These are phyloP conservation scores for Xerocomus brunneocitrinus DNA, from an alignment of 768 basidiomycete genomes.

Conservation along the genomic window DNA sequence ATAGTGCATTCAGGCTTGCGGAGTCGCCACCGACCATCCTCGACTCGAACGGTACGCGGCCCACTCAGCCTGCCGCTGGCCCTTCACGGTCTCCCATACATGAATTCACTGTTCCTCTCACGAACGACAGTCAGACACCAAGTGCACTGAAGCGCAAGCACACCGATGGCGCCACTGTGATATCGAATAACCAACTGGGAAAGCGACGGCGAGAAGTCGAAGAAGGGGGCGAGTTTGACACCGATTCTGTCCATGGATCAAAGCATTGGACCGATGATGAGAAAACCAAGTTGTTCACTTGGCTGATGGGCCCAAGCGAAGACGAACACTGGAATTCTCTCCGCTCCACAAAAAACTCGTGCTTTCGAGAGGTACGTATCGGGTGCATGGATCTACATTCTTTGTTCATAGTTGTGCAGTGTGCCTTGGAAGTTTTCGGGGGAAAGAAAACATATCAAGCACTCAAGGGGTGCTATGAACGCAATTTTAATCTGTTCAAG, in stretches of 20 bases:
- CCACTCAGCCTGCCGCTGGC: conserved; percentile 26
- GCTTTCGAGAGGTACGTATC: conserved; percentile 63
- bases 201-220: conserved; percentile 32
- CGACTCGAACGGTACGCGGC: conserved; percentile 26
- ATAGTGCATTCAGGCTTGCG: conserved; percentile 25
- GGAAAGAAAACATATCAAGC: conserved; percentile 81
- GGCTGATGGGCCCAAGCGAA: conserved; percentile 68
- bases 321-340: conserved; percentile 79
- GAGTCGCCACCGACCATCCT: conserved; percentile 31
- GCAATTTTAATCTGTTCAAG: conserved; percentile 81
- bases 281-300: conserved; percentile 70
- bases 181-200: conserved; percentile 22
- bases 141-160: conserved; percentile 44
- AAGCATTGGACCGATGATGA: conserved; percentile 87
- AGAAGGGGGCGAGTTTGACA: conserved; percentile 27
- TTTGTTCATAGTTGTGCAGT: conserved; percentile 38
- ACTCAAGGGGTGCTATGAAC: conserved; percentile 80
- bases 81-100: conserved; percentile 32
- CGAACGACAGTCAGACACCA: conserved; percentile 20
- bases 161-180: conserved; percentile 29
- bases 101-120: conserved; percentile 29
- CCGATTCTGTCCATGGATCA: conserved; percentile 51
- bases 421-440: conserved; percentile 64
- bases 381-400: not conserved
- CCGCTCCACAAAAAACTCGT: conserved; percentile 76